Evolutionary conservation across 805 yeast species (phyloP), one percentile per base, ranked within the genome.

Genomic region (Yamadazyma insecticola): DNA sequence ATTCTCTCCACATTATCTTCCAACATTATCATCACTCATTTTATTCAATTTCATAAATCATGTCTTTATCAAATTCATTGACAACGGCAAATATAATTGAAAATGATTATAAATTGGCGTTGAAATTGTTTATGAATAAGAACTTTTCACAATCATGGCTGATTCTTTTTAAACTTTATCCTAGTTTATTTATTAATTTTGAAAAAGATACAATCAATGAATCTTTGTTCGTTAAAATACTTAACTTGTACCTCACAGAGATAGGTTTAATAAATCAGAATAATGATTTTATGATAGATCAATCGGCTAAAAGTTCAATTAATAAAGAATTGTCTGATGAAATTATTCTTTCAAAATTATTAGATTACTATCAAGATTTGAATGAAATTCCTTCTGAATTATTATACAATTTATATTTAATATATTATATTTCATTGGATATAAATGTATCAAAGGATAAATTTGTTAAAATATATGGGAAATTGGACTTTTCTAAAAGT

Each of bases 121-220:
- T 60, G 36, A 65, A 65, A 43, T 48, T 48, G 29, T 65, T 65
- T 44, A 50, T 60, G 45, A 63, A 61, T 40, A 61, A 55, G 43
- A 53, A 60, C 39, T 51, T 63, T 24, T 47, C 39, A 4, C 49
- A 52, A 29, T 63, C 70, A 8, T 63, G 46, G 33, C 50, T 35
- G 13, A 39, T 62, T 8, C 39, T 51, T 14, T 39, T 39, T 27
- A 37, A 44, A 25, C 39, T 57, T 19, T 57, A 56, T 33, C 37
- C 36, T 13, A 37, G 36, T 10, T 32, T 50, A 11, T 45, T 50
- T 30, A 31, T 37, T 10, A 52, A 50, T 29, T 50, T 44, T 22
- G 37, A 34, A 9, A 44, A 47, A 14, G 59, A 54, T 14, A 32
- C 41, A 17, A 45, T 60, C 13, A 39, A 44, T 6, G 62, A 60